A percentile compares a stretch with the other conserved stretches of the same genome.
These are phyloP conservation scores for Ceratobasidium sp. DNA, from an alignment of 1,284 basidiomycete genomes.

Conservation along the genomic window DNA sequence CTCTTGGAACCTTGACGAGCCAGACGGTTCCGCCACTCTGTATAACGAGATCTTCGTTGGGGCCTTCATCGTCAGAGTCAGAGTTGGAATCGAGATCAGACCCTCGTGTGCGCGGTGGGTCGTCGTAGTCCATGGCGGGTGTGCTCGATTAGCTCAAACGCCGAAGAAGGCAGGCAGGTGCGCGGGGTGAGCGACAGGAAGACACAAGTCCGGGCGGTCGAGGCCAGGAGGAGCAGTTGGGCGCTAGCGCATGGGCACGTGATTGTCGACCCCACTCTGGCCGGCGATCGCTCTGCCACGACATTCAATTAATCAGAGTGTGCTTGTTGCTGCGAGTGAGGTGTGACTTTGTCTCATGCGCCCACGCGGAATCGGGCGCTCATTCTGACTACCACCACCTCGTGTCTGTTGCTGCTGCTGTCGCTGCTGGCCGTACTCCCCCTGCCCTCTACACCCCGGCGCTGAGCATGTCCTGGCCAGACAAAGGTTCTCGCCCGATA, in stretches of 20 bases:
- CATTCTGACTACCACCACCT: slow-evolving; percentile 20
- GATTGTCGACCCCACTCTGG: not conserved
- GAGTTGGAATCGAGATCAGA: slow-evolving; percentile 40
- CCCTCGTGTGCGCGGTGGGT: slow-evolving; percentile 22
- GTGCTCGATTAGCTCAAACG: not conserved
- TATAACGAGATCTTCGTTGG: slow-evolving; percentile 44
- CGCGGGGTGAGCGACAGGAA: not conserved
- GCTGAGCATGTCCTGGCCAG: slow-evolving; percentile 27
- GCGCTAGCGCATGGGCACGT: slow-evolving; percentile 6
- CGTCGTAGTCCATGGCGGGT: slow-evolving; percentile 35
- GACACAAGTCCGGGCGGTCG: not conserved
- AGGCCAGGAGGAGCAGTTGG: slow-evolving; percentile 10
- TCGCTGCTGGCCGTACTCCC: too few species aligned
- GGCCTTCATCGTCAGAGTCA: slow-evolving; percentile 44
- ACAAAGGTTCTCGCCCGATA: not conserved
- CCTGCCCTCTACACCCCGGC: not conserved
- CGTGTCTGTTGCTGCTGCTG: not conserved
- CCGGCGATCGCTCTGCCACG: slow-evolving; percentile 19
- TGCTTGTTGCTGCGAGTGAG: slow-evolving; percentile 6
- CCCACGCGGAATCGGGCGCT: not conserved
- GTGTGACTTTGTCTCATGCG: slow-evolving; percentile 15
- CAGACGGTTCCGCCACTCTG: slow-evolving; percentile 42
- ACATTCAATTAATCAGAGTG: slow-evolving; percentile 11
- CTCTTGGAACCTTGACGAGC: slow-evolving; percentile 62
- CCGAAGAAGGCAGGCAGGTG: not conserved